phyloP scores from a whole-genome alignment of 352 stramenopile species.

The Pythium chondricola region DNA sequence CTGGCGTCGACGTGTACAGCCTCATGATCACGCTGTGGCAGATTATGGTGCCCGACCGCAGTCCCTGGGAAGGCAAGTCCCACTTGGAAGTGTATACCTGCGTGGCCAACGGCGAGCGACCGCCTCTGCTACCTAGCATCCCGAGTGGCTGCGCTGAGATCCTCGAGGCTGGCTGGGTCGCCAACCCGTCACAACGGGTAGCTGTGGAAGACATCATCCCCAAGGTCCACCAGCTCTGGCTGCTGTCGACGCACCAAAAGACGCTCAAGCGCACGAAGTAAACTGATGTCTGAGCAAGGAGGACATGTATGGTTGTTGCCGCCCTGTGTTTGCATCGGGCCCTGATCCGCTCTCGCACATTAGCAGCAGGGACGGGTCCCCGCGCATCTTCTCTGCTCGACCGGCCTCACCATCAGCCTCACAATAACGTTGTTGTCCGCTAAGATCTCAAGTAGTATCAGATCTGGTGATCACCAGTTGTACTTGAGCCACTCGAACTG shows the following conservation, averaged over 20 bases:
- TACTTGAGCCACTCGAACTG: neutral
- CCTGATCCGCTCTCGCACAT: too few species aligned
- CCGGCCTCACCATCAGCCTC: too few species aligned
- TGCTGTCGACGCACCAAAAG: conserved; percentile 73
- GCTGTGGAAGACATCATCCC: conserved; percentile 71
- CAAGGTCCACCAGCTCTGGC: conserved; percentile 70
- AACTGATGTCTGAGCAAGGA: neutral
- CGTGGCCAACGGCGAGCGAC: conserved; percentile 66
- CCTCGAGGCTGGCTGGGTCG: conserved; percentile 61
- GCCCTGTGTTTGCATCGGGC: too few species aligned
- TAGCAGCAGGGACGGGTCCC: too few species aligned
- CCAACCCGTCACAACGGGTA: conserved; percentile 67
- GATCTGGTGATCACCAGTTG: neutral
- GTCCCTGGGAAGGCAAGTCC: conserved; percentile 65
- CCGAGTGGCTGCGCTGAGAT: conserved; percentile 66
- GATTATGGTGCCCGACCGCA: conserved; percentile 74
- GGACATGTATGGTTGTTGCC: neutral
- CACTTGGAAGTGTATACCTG: conserved; percentile 78
- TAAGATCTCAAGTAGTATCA: too few species aligned
- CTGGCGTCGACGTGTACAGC: conserved; percentile 78
- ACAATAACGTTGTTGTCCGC: too few species aligned
- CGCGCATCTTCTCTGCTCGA: too few species aligned
- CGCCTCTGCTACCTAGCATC: conserved; percentile 61
- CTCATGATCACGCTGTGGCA: conserved; percentile 86
- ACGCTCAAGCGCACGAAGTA: conserved; percentile 61